Percentiles rank a stretch among this genome's conserved stretches.
Conservation (phyloP, 2,329 filamentous ascomycete species). For the Pleoardoris graminearum region DNA sequence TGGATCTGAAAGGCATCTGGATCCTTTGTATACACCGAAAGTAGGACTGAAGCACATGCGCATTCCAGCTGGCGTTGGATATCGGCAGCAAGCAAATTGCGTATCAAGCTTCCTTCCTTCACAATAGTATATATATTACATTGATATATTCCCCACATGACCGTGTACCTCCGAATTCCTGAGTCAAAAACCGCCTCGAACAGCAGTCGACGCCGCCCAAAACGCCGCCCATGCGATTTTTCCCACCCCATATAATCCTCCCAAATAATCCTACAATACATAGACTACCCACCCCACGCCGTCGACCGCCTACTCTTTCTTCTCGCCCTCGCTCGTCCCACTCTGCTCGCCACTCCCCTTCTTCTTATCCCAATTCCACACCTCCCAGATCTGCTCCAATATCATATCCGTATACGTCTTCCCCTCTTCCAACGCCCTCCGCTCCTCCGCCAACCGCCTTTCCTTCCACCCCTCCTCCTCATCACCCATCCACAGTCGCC, state of each 20-base stretch:
- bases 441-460: slow-evolving; percentile 50
- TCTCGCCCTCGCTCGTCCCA: slow-evolving; percentile 25
- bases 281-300: background rate
- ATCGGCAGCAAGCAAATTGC: too few species aligned
- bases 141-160: too few species aligned
- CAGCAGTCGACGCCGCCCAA: too few species aligned
- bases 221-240: background rate
- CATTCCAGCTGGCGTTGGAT: too few species aligned
- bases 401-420: slow-evolving; percentile 50
- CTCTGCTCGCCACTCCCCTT: slow-evolving; percentile 24
- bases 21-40: too few species aligned
- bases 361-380: slow-evolving; percentile 51
- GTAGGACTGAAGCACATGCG: too few species aligned
- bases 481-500: slow-evolving; percentile 46
- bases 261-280: slow-evolving; percentile 14
- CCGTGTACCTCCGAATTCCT: too few species aligned
- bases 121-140: too few species aligned
- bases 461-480: slow-evolving; percentile 52
- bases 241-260: background rate
- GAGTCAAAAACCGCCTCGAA: too few species aligned
- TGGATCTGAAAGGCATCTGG: too few species aligned
- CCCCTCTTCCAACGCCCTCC: slow-evolving; percentile 44
- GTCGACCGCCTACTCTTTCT: slow-evolving; percentile 25
- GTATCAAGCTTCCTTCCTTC: too few species aligned
- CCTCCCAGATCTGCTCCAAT: slow-evolving; percentile 53